Conservation (phyloP, 192 early-diverging fungal genomes). For the Mortierella alpina region DNA sequence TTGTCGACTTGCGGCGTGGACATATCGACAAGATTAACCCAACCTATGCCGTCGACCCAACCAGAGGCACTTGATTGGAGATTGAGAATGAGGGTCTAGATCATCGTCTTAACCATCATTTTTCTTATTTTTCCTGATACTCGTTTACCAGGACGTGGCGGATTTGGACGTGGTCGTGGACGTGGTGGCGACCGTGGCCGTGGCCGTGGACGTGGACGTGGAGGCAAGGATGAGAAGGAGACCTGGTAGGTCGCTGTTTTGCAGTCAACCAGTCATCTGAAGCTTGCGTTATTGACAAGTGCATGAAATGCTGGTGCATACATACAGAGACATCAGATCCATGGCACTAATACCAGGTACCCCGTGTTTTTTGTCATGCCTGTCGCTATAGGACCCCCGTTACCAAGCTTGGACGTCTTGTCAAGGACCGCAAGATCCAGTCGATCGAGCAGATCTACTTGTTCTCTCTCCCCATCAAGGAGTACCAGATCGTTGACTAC, state of each 20-base stretch:
- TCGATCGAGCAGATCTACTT: slow-evolving; percentile 97
- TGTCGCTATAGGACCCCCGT: slow-evolving; percentile 69
- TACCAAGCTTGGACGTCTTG: slow-evolving; percentile 99
- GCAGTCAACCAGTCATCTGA: no score
- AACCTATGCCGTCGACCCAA: neutral
- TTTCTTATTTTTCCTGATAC: slow-evolving; percentile 2
- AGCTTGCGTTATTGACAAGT: no score
- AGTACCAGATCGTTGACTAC: slow-evolving; percentile 98
- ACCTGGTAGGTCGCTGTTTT: slow-evolving; percentile 6
- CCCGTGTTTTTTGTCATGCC: no score
- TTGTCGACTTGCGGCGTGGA: no score
- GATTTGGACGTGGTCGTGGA: slow-evolving; percentile 79
- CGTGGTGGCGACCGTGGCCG: slow-evolving; percentile 69
- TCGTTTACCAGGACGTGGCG: slow-evolving; percentile 70
- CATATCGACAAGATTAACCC: neutral
- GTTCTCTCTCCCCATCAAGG: slow-evolving; percentile 99
- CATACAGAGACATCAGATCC: no score
- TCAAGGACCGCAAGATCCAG: slow-evolving; percentile 97
- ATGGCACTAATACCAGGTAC: no score
- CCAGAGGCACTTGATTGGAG: no score
- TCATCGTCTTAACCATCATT: neutral
- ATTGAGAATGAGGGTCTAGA: neutral
- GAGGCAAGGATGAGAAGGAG: slow-evolving; percentile 76
- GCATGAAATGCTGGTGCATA: no score
- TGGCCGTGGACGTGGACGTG: slow-evolving; percentile 77